Evolutionary conservation across 1,139 yeast genomes (phyloP), one percentile per base, ranked within the genome.

Genomic region (Diutina neorugosa): DNA sequence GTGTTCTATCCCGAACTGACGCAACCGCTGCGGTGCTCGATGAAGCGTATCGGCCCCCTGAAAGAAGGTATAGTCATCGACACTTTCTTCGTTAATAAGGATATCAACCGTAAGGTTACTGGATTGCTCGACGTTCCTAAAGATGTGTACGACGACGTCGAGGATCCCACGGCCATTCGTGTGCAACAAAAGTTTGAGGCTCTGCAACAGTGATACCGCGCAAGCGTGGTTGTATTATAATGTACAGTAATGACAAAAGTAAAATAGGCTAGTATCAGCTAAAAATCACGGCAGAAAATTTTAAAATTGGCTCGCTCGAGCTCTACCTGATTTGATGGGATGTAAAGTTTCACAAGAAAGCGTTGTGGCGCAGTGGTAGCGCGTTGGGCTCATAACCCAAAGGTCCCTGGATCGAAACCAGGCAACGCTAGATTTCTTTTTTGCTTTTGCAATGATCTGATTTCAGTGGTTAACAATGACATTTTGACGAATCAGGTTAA

Each of bases 1-100:
- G 73, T 76, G 43, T 88, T 89, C 62, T 81, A 78, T 50, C 96
- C 97, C 0, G 63, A 62, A n/a, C 69, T 74, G 7, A 84, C 96
- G 2, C 98, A 93, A 67, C 88, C 98, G 0, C 71, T 78, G 0
- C 62, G 65, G 54, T 64, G 40, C 18, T 25, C 23, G 23, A 19
- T 9, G 23, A 51, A 41, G 20, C 14, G 40, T 7, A 34, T 27
- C 12, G 34, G 51, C n/a, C 27, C 51, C 8, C 19, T 12, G 18
- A 9, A 21, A 5, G n/a, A 20, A 16, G 42, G 43, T 5, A 14
- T 34, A 3, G 43, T 19, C 5, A 19, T 34, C 40, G 43, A 34
- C 40, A 21, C 21, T 3, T n/a, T 69, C 14, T 68, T 87, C 54
- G 60, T 62, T n/a, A 72, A 78, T 56, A 71, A 76, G 2, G 73